Percentiles rank a stretch among this genome's conserved stretches.
Conservation (phyloP, 495 filamentous ascomycete species). For the Hypoxylon lenormandii region DNA sequence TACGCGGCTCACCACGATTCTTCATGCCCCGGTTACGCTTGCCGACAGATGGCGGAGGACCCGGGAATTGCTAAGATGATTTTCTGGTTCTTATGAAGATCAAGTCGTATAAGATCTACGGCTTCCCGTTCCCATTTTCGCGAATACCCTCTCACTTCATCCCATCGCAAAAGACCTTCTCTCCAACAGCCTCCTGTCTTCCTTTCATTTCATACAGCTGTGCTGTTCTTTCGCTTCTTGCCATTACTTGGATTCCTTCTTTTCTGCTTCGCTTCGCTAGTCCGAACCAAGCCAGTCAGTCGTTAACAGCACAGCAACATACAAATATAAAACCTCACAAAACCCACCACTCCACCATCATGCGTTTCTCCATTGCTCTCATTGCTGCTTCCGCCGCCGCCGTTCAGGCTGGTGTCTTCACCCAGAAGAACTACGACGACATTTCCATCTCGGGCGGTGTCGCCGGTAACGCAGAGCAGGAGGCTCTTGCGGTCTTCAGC, state of each 20-base stretch:
- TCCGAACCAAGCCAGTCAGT: conserved; percentile 21
- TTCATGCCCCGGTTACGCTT: conserved; percentile 24
- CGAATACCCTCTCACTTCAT: conserved; percentile 41
- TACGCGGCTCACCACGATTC: conserved; percentile 20
- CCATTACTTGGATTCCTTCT: conserved; percentile 33
- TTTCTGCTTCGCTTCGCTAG: conserved; percentile 15
- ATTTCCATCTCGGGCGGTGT: conserved; percentile 59
- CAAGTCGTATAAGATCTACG: conserved; percentile 47
- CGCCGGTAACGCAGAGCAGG: conserved; percentile 58
- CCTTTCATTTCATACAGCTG: conserved; percentile 46
- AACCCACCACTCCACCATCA: conserved; percentile 34
- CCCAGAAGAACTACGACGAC: conserved; percentile 46
- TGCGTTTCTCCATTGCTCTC: conserved; percentile 49
- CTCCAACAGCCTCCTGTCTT: conserved; percentile 37
- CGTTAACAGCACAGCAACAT: conserved; percentile 25
- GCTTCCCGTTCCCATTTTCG: conserved; percentile 24
- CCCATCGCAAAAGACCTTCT: conserved; percentile 48
- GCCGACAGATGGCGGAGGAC: conserved; percentile 17
- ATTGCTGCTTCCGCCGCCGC: conserved; percentile 39
- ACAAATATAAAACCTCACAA: not conserved
- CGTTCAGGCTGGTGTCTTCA: conserved; percentile 49
- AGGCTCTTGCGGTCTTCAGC: conserved; percentile 53
- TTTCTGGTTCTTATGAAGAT: conserved; percentile 42
- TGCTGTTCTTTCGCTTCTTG: conserved; percentile 51
- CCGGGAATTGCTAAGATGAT: conserved; percentile 30